phyloP scores from a whole-genome alignment of 73 alveolate species.

The Blepharisma japonicum region DNA sequence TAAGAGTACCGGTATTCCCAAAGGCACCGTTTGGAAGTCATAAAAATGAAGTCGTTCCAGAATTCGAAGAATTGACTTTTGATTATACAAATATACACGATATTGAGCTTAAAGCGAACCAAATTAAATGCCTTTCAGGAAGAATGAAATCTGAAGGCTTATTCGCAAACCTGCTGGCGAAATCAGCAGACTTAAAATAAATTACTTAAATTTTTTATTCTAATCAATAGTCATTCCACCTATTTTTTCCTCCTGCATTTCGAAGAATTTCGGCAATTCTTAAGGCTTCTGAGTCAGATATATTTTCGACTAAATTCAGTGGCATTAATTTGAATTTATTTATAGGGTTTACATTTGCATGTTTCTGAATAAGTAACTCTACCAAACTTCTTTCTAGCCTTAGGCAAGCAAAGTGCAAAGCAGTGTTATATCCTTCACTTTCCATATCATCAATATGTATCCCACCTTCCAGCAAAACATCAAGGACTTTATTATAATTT shows the following conservation, averaged over 20 bases:
- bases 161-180: too few relatives aligned
- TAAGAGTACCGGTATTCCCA: too few relatives aligned
- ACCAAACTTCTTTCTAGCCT: background rate
- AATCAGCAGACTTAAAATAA: too few relatives aligned
- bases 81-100: too few relatives aligned
- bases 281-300: background rate
- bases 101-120: too few relatives aligned
- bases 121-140: too few relatives aligned
- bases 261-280: background rate
- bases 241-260: slow-evolving; percentile 23
- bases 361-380: background rate
- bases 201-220: too few relatives aligned
- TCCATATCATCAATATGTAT: background rate
- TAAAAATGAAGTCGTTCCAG: too few relatives aligned
- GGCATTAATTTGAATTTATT: slow-evolving; percentile 9
- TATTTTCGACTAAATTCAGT: background rate
- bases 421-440: background rate
- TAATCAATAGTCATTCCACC: background rate
- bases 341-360: background rate
- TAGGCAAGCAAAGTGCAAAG: slow-evolving; percentile 4
- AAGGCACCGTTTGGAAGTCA: too few relatives aligned
- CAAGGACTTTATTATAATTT: too few relatives aligned
- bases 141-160: too few relatives aligned
- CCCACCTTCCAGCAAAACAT: background rate
- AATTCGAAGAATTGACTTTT: too few relatives aligned